Conservation (phyloP, 768 basidiomycete genomes). For the Leucocoprinus sp. region DNA sequence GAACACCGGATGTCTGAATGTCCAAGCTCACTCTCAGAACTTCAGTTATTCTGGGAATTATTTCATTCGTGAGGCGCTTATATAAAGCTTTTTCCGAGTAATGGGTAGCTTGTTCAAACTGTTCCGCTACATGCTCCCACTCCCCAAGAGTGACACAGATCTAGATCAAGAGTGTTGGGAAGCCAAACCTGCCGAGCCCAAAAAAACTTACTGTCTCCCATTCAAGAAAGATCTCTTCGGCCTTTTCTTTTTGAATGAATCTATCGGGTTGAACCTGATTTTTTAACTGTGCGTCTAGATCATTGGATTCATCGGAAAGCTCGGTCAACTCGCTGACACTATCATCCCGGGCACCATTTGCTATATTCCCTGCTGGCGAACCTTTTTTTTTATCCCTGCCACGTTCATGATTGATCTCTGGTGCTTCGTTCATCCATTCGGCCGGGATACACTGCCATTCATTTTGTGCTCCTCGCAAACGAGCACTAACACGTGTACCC, state of each 20-base stretch:
- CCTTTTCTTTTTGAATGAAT: constrained; percentile 6
- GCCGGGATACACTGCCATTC: constrained; percentile 78
- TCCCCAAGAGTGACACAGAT: constrained; percentile 77
- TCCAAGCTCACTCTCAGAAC: constrained; percentile 49
- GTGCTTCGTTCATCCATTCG: constrained; percentile 50
- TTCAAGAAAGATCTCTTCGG: constrained; percentile 46
- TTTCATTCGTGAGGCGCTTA: constrained; percentile 51
- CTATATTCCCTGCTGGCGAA: constrained; percentile 33
- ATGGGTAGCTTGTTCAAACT: constrained; percentile 69
- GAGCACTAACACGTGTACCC: constrained; percentile 60
- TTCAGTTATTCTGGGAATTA: constrained; percentile 65
- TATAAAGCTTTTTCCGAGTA: constrained; percentile 76
- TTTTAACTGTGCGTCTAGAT: not conserved
- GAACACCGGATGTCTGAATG: not conserved
- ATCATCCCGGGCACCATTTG: constrained; percentile 42
- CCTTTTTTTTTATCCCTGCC: constrained; percentile 2
- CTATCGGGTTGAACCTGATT: constrained; percentile 1
- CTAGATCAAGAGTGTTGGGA: constrained; percentile 28
- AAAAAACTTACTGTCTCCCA: constrained; percentile 76
- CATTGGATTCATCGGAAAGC: constrained; percentile 43
- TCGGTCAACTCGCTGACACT: constrained; percentile 72
- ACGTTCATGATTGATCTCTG: not conserved
- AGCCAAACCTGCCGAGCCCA: not conserved
- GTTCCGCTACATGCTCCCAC: constrained; percentile 75
- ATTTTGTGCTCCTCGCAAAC: constrained; percentile 47